Conservation (phyloP, 2,329 filamentous ascomycete genomes). For the Aureobasidium melanogenum region DNA sequence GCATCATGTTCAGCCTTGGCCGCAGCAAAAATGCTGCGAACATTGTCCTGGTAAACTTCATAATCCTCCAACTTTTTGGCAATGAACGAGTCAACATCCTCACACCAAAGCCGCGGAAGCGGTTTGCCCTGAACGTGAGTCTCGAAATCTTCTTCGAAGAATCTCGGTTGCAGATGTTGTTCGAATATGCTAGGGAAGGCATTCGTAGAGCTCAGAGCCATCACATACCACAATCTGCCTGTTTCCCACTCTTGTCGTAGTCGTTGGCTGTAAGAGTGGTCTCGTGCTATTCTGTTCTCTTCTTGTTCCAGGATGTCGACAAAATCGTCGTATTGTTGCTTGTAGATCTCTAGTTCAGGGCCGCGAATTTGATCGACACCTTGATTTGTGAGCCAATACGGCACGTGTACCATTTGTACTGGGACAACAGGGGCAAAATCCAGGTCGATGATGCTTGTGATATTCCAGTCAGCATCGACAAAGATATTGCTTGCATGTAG, state of each 20-base stretch:
- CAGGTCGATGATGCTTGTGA: background rate
- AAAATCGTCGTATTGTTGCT: background rate
- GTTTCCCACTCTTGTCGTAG: background rate
- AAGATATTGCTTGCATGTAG: background rate
- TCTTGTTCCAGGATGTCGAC: background rate
- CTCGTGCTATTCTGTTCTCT: background rate
- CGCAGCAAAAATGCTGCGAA: background rate
- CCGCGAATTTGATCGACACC: background rate
- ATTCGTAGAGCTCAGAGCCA: background rate
- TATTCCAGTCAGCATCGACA: background rate
- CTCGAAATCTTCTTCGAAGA: background rate
- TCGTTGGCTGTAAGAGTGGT: background rate
- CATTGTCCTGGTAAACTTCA: background rate
- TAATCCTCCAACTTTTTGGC: background rate
- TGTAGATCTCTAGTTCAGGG: background rate
- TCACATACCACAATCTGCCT: background rate
- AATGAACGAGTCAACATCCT: background rate
- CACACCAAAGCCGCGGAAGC: background rate
- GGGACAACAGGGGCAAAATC: background rate
- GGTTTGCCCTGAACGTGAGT: background rate
- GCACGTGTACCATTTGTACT: background rate
- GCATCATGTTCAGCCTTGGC: background rate
- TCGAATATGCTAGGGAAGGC: background rate
- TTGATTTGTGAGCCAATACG: background rate
- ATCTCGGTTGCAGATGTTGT: background rate